phyloP scores from a whole-genome alignment of 139 green algal genomes.

The Chlamydomonas sp. region DNA sequence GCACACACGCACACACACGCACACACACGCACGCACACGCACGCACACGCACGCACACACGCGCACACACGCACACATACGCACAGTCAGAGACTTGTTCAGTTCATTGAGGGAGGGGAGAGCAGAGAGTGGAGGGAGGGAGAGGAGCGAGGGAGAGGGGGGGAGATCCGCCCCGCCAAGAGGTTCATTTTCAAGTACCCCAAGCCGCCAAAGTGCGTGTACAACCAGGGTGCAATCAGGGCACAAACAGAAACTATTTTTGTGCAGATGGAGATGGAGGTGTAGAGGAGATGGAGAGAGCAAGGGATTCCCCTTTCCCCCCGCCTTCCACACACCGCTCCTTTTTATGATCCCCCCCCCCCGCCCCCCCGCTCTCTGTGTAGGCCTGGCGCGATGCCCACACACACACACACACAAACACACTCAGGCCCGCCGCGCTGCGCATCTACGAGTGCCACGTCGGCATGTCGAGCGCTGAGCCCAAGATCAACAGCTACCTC shows the following conservation, averaged over 20 bases:
- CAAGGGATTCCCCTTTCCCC: too few relatives aligned
- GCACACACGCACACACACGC: too few relatives aligned
- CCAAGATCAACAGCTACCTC: conserved; percentile 85
- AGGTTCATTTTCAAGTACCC: conserved; percentile 93
- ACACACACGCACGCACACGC: too few relatives aligned
- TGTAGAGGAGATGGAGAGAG: too few relatives aligned
- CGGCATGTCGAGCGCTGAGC: conserved; percentile 78
- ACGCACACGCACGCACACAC: too few relatives aligned
- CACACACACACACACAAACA: conserved; percentile 1
- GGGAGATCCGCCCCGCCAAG: conserved; percentile 54
- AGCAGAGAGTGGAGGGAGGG: too few relatives aligned
- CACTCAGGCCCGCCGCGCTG: conserved; percentile 64
- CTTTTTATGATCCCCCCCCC: neutral
- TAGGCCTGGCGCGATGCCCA: neutral
- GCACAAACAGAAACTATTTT: too few relatives aligned
- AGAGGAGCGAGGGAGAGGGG: conserved; percentile 41
- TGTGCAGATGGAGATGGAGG: too few relatives aligned
- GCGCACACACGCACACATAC: too few relatives aligned
- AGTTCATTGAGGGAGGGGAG: too few relatives aligned
- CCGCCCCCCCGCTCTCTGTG: neutral
- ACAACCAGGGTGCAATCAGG: too few relatives aligned
- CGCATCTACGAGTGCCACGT: conserved; percentile 99
- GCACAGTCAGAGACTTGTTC: neutral
- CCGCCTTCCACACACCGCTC: neutral
- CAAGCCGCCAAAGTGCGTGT: conserved; percentile 54